Conservation (phyloP, 1,284 basidiomycete genomes). For the Ustilago tritici region DNA sequence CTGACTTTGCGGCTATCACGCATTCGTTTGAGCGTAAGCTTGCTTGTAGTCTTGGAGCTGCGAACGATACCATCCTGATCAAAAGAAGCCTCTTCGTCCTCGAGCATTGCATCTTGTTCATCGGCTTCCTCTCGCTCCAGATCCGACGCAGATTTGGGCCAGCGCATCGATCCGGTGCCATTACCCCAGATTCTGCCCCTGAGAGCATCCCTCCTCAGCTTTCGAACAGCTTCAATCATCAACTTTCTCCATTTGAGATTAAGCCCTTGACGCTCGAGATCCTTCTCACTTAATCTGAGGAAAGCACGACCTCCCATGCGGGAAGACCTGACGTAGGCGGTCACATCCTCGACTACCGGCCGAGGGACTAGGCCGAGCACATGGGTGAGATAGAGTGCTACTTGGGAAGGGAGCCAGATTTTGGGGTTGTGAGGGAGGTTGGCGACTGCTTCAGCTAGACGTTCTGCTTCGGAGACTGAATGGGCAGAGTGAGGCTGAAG, state of each 20-base stretch:
- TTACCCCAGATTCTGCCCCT: constrained; percentile 62
- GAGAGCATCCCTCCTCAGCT: constrained; percentile 57
- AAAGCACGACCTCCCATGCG: constrained; percentile 62
- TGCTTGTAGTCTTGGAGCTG: constrained; percentile 42
- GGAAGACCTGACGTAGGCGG: constrained; percentile 56
- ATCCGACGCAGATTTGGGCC: constrained; percentile 44
- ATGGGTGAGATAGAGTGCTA: constrained; percentile 62
- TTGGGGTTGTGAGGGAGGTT: constrained; percentile 57
- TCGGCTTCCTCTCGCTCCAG: constrained; percentile 32
- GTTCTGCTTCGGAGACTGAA: constrained; percentile 33
- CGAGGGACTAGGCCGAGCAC: constrained; percentile 61
- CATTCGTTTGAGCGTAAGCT: constrained; percentile 58
- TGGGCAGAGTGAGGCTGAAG: constrained; percentile 7
- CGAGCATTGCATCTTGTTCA: constrained; percentile 13
- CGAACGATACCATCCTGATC: constrained; percentile 29
- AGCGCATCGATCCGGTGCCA: constrained; percentile 37
- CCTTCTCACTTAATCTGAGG: constrained; percentile 57
- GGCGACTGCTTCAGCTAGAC: constrained; percentile 41
- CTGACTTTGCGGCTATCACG: constrained; percentile 57
- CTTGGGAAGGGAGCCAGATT: constrained; percentile 61
- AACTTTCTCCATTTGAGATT: constrained; percentile 62
- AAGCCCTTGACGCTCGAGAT: constrained; percentile 58
- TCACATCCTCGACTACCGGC: constrained; percentile 62
- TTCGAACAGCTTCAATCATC: constrained; percentile 62
- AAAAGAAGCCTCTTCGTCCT: constrained; percentile 1